Conservation (phyloP, 2,329 filamentous ascomycete species). For the Xylaria digitata region DNA sequence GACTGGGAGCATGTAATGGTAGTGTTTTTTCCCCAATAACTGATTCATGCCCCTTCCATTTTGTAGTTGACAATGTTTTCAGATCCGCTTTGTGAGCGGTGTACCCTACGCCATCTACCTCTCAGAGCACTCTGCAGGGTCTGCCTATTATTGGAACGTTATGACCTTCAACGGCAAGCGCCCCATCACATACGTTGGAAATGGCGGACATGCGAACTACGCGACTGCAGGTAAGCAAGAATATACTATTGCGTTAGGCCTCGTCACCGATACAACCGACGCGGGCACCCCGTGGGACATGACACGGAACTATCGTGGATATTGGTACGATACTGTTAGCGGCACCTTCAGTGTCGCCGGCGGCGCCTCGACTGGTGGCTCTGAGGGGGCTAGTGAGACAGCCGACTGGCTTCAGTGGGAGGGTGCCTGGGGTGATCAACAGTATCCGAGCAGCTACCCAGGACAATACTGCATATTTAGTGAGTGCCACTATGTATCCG, state of each 20-base stretch:
- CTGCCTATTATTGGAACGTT: constrained; percentile 33
- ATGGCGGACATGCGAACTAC: constrained; percentile 34
- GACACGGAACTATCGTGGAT: constrained; percentile 33
- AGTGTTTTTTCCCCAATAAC: background rate
- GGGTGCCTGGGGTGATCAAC: constrained; percentile 31
- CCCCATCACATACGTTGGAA: constrained; percentile 32
- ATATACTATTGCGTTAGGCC: constrained; percentile 26
- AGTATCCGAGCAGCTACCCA: constrained; percentile 25
- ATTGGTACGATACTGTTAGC: constrained; percentile 30
- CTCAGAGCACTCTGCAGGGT: constrained; percentile 31
- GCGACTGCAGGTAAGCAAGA: constrained; percentile 31
- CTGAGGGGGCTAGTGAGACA: constrained; percentile 26
- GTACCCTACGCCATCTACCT: constrained; percentile 34
- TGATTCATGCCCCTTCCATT: background rate
- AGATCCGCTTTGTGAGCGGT: constrained; percentile 34
- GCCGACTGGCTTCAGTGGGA: constrained; percentile 27
- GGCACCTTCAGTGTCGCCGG: constrained; percentile 29
- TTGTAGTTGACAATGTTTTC: background rate
- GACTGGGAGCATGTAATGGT: constrained; percentile 37
- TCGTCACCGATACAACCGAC: constrained; percentile 32
- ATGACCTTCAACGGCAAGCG: constrained; percentile 34
- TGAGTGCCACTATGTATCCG: constrained; percentile 29
- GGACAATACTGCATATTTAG: constrained; percentile 32
- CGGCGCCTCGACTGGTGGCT: constrained; percentile 25
- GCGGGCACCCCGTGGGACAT: constrained; percentile 33